Conservation (phyloP, 2,329 filamentous ascomycete species). For the Ophiocordyceps camponoti-saundersi region DNA sequence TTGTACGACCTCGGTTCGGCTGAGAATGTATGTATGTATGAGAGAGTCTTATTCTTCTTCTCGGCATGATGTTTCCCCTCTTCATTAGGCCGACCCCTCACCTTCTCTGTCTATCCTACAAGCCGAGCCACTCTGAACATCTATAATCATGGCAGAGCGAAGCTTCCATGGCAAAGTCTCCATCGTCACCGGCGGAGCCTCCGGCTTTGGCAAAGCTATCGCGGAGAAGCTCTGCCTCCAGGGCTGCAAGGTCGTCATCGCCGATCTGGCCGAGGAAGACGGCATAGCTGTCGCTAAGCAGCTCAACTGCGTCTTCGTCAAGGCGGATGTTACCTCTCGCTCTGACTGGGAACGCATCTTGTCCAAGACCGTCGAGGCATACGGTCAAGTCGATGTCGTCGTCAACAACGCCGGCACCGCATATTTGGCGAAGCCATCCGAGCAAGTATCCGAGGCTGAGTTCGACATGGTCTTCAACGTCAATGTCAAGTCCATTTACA, state of each 20-base stretch:
- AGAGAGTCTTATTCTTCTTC: neutral
- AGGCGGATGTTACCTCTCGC: conserved; percentile 31
- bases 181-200: conserved; percentile 35
- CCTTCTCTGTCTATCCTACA: neutral
- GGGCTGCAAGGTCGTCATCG: conserved; percentile 43
- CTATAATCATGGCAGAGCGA: conserved; percentile 7
- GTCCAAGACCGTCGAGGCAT: conserved; percentile 23
- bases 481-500: conserved; percentile 51
- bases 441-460: conserved; percentile 46
- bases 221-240: conserved; percentile 40
- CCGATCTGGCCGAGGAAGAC: conserved; percentile 38
- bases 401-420: conserved; percentile 42
- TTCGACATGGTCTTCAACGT: conserved; percentile 51
- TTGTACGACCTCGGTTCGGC: neutral
- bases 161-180: conserved; percentile 24
- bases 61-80: neutral
- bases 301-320: conserved; percentile 23
- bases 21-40: neutral
- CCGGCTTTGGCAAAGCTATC: conserved; percentile 48
- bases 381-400: conserved; percentile 36
- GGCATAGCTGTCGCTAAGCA: conserved; percentile 29
- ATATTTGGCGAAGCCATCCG: conserved; percentile 44
- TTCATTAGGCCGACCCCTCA: neutral
- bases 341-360: conserved; percentile 36
- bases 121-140: neutral